Conservation (phyloP, 495 filamentous ascomycete genomes). For the Haplographium delicatum region DNA sequence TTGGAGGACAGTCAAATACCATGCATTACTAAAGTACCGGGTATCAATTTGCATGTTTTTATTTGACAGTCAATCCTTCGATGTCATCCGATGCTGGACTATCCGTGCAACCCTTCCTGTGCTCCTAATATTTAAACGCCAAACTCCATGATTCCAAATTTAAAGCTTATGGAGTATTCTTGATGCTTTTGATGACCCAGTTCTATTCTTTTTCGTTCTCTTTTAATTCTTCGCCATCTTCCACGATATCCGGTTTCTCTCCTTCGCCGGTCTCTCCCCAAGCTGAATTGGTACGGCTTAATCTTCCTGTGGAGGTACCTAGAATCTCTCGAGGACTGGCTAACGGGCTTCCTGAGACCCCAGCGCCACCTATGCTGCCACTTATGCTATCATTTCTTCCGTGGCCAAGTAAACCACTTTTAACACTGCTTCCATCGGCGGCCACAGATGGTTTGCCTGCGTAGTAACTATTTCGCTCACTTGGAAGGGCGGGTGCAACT, state of each 20-base stretch:
- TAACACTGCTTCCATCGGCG: slow-evolving; percentile 72
- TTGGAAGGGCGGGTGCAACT: slow-evolving; percentile 54
- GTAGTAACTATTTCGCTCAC: slow-evolving; percentile 80
- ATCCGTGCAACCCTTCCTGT: neutral
- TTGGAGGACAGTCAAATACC: neutral
- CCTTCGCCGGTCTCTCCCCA: slow-evolving; percentile 17
- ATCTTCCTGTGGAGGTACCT: slow-evolving; percentile 19
- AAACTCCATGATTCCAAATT: neutral
- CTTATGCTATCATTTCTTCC: slow-evolving; percentile 75
- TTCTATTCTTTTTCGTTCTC: slow-evolving; percentile 10
- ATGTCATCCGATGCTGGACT: neutral
- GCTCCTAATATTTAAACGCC: slow-evolving; percentile 3
- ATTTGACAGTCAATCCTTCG: slow-evolving; percentile 1
- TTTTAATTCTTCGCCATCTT: slow-evolving; percentile 7
- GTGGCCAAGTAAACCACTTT: slow-evolving; percentile 73
- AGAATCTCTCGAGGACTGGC: slow-evolving; percentile 26
- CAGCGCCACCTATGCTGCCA: slow-evolving; percentile 61
- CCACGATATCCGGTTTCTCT: slow-evolving; percentile 5
- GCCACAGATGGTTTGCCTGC: slow-evolving; percentile 55
- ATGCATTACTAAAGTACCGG: slow-evolving; percentile 9
- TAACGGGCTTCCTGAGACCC: slow-evolving; percentile 51
- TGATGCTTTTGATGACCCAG: neutral
- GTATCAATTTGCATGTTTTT: slow-evolving; percentile 9
- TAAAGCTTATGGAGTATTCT: neutral
- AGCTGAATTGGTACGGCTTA: slow-evolving; percentile 52